Evolutionary conservation across 345 rosid species (phyloP), one percentile per base, ranked within the genome.

Genomic region (Dipteronia dyeriana): DNA sequence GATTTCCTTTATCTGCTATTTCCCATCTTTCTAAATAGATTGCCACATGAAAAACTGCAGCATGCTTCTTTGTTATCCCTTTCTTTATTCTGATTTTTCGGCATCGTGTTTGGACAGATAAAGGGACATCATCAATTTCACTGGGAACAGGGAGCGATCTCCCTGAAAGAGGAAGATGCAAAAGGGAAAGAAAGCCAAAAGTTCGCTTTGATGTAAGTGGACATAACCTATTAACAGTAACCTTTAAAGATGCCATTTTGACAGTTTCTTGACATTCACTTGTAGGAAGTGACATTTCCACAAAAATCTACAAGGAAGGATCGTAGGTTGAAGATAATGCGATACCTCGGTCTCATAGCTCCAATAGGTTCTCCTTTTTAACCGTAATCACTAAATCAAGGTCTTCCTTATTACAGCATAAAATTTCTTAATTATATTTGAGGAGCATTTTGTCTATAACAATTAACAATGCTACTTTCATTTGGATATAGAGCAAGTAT

Each of bases 241-340:
- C 17, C 20, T 4, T 29, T 25, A 25, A 14, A 20, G 7, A 12
- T 59, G 12, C 26, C 34, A 39, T n/a, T 3, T 41, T 16, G 20
- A 51, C 53, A 23, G 10, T 31, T 19, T 72, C 13, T 19, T 60
- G 22, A 1, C 23, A 5, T 25, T 67, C 20, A 51, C 49, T 67
- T 78, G 80, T 79, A 82, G 85, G 82, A 82, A 63, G 82, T 63
- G 20, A 60, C 43, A 5, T 70, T 39, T 75, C 80, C 83, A 19
- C 65, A 20, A 14, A 76, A 71, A 75, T 75, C 80, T 11, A 68
- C 68, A 3, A 71, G 29, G 17, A 75, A 74, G 75, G 69, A 78
- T 47, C 87, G 83, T 12, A 78, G 80, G 23, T 63, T 74, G 43
- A 82, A 79, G 83, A 85, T 85, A 79, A 82, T 85, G 87, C 79